Base-by-base conservation (phyloP, 805 yeast genomes). In the Nadsonia fulvescens region DNA sequence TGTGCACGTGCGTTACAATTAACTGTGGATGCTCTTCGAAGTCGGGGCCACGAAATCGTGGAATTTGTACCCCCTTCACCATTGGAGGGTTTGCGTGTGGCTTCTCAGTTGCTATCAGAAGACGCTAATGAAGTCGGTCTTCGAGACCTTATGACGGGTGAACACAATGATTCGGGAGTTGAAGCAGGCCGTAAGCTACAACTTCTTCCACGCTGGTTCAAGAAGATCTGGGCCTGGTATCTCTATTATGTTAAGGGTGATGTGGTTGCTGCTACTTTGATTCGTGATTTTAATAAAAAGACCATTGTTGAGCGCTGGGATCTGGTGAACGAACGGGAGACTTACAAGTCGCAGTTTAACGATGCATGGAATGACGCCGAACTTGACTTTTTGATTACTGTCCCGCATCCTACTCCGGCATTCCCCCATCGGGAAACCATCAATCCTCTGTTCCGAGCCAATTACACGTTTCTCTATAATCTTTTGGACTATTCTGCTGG, bases 21-120 rank as follows among this genome's bases (percentile, higher is more conserved):
- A 23, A 43, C 54, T 8, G 51, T 46, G 5, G 61, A 51, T 8
- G 56, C 60, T n/a, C 42, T 56, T 24, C 32, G 38, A 28, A 50
- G 42, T 24, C 53, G 54, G 30, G 70, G 70, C 27, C 64, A 59
- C 34, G 58, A 54, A 25, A 49, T 60, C 13, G 53, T 60, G 6
- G 56, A 51, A 12, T 60, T 59, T 47, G 42, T 39, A 5, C 48
- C 62, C 4, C 66, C 76, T 17, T 61, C 56, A 27, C 65, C 68
- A 2, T 44, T 66, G 26, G 60, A 64, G 37, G 73, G 73, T 12
- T 62, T 61, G 33, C 70, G 73, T 3, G 58, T 71, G 23, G 77
- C 61, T 32, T 40, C 59, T 24, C 57, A 49, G 32, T 33, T 54
- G 24, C 42, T 54, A 18, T 31, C 37, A 16, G 46, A 50, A 5